Evolutionary conservation across 345 rosid genomes (phyloP), one percentile per base, ranked within the genome.

Genomic region (Eutrema heterophyllum): DNA sequence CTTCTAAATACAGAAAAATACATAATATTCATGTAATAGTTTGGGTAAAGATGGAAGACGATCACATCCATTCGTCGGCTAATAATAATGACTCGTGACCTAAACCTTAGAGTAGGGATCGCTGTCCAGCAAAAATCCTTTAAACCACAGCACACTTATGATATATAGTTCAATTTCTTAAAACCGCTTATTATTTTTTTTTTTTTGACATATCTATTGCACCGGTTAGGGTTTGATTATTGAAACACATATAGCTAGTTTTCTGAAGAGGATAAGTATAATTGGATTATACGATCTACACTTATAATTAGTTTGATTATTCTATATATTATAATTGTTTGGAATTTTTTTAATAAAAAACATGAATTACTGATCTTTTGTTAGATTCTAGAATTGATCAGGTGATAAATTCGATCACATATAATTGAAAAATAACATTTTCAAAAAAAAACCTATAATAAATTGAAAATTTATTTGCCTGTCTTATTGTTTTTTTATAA

Each of bases 21-120:
- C 50, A 61, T 58, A 15, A 45, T 43, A 46, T 59, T 21, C 12
- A 44, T 38, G 27, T 38, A 69, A 3, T 56, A 59, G 53, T 56
- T 40, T 65, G 60, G 68, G 67, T 70, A 45, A 18, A 35, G 13
- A 68, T 55, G 9, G 51, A 70, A 67, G 67, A 71, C 21, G 72
- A 70, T 58, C 76, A 64, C 73, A 45, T 49, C 69, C 57, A 40
- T 56, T 58, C 76, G 64, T 73, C 61, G 71, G 61, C 67, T 70
- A 56, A 70, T 57, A 67, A 69, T 79, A 56, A 79, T 69, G 75
- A 70, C 75, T 74, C 81, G 78, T 78, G 81, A 78, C 78, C 81
- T 72, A 78, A 68, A 41, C 56, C 59, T 27, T 78, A 67, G 73
- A 67, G 70, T 62, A 72, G 70, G 77, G 74, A 30, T 72, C 29